These are phyloP conservation scores for Plasmodium gonderi DNA, from an alignment of 169 alveolate species.

Conservation along the genomic window DNA sequence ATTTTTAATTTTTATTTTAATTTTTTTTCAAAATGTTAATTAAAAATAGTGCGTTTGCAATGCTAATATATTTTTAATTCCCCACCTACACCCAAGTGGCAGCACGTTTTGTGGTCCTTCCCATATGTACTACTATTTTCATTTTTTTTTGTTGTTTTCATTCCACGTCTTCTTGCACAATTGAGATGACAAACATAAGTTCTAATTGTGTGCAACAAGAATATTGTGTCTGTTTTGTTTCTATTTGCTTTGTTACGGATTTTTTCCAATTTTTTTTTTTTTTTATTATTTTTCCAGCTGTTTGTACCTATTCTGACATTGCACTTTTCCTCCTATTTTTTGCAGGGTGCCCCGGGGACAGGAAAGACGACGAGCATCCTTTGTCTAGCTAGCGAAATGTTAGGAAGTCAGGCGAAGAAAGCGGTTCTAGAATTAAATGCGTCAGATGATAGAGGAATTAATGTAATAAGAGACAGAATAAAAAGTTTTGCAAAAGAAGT, in stretches of 20 bases:
- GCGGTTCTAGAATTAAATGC: conserved; percentile 99
- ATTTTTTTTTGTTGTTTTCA: too few species aligned
- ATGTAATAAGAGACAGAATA: conserved; percentile 97
- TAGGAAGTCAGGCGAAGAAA: conserved; percentile 89
- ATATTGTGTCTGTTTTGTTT: too few species aligned
- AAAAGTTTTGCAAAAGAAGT: conserved; percentile 97
- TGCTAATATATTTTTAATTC: background rate
- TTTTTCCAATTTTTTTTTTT: conserved; percentile 1
- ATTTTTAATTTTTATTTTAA: background rate
- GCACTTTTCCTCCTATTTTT: background rate
- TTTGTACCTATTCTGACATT: background rate
- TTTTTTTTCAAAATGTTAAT: background rate
- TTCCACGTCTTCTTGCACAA: too few species aligned
- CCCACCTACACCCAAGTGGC: too few species aligned
- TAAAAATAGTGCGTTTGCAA: background rate
- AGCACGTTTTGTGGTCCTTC: background rate
- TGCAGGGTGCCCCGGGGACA: conserved; percentile 99
- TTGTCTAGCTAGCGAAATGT: conserved; percentile 97
- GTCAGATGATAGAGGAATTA: conserved; percentile 99
- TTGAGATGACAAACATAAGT: too few species aligned
- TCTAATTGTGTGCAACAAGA: too few species aligned
- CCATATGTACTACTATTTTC: too few species aligned
- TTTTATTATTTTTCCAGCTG: background rate
- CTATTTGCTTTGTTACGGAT: background rate
- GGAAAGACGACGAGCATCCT: conserved; percentile 99